Conservation (phyloP, 176 grass and related monocot genomes). For the Saccharum officinarum region DNA sequence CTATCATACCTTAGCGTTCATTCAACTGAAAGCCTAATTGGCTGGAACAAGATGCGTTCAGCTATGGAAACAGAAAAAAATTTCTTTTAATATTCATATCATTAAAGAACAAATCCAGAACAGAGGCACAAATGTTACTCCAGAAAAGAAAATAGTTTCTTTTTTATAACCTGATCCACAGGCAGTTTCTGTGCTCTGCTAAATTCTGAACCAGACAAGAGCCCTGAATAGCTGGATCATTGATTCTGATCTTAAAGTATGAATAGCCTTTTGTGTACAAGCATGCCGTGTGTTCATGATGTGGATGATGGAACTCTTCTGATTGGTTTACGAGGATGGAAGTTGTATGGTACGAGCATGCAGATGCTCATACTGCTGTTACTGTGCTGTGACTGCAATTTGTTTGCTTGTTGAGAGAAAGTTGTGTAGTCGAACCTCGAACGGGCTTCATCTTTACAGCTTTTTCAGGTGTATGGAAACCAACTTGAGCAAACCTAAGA, state of each 20-base stretch:
- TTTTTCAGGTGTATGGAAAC: background rate
- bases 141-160: background rate
- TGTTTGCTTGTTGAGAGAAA: background rate
- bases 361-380: background rate
- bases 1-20: background rate
- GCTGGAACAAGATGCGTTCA: background rate
- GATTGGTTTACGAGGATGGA: background rate
- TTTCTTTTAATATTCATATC: background rate
- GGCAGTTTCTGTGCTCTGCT: background rate
- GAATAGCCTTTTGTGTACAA: constrained; percentile 17
- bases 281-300: constrained; percentile 8
- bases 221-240: background rate
- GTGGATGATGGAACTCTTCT: background rate
- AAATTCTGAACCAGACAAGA: background rate
- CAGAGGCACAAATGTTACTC: background rate
- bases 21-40: constrained; percentile 7
- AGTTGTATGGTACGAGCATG: background rate
- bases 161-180: background rate
- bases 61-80: constrained; percentile 1
- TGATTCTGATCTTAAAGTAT: constrained; percentile 15
- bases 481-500: background rate
- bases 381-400: background rate
- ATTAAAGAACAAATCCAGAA: background rate
- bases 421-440: background rate
- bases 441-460: background rate